These are phyloP conservation scores for Solanum pinnatisectum DNA, from an alignment of 257 asterid species.

Conservation along the genomic window DNA sequence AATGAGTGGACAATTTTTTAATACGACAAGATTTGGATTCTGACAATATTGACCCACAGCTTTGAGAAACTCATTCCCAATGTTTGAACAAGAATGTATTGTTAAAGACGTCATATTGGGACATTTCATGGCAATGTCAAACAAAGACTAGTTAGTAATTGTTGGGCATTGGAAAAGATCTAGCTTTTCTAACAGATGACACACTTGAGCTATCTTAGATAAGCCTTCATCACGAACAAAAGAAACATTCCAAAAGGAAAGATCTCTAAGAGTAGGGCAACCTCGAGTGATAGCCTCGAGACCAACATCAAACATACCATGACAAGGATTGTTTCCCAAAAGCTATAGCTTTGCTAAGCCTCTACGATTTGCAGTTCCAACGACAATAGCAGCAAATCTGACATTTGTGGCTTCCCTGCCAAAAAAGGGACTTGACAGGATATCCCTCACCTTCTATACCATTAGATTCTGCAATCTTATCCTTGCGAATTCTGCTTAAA, in stretches of 20 bases:
- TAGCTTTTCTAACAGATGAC: constrained; percentile 67
- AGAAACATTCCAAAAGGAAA: constrained; percentile 65
- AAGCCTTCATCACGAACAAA: constrained; percentile 65
- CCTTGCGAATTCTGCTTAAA: constrained; percentile 55
- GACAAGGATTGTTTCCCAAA: constrained; percentile 47
- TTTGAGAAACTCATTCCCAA: too few species aligned
- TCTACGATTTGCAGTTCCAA: constrained; percentile 59
- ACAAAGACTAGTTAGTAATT: constrained; percentile 55
- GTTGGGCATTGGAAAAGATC: constrained; percentile 66
- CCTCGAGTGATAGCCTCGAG: constrained; percentile 63
- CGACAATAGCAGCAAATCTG: constrained; percentile 68
- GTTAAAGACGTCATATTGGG: too few species aligned
- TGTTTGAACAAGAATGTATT: too few species aligned
- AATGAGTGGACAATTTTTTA: too few species aligned
- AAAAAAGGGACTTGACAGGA: constrained; percentile 67
- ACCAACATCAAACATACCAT: constrained; percentile 54
- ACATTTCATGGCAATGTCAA: not conserved
- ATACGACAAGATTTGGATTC: too few species aligned
- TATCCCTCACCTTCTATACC: constrained; percentile 1
- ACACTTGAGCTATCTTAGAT: constrained; percentile 6
- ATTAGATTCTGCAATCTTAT: constrained; percentile 25
- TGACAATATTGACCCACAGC: too few species aligned
- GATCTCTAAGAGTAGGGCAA: constrained; percentile 58
- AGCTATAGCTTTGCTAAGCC: constrained; percentile 85
- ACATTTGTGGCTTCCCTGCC: constrained; percentile 79